phyloP scores from a whole-genome alignment of 139 green algal species.

The Desmodesmus armatus region DNA sequence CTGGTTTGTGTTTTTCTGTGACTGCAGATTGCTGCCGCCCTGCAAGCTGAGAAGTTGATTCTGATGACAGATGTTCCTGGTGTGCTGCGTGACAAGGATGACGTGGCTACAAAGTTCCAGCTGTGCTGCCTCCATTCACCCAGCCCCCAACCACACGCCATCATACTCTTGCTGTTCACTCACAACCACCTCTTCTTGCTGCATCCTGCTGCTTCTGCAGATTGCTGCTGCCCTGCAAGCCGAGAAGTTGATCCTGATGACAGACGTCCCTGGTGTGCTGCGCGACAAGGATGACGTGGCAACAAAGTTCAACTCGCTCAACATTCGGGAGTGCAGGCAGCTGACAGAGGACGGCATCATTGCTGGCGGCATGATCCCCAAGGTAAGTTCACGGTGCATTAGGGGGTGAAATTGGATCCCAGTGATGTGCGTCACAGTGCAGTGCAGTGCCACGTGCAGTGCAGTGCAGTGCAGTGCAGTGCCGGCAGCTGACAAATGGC shows the following conservation, averaged over 20 bases:
- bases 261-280: conserved; percentile 94
- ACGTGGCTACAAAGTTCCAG: conserved; percentile 84
- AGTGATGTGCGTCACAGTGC: conserved; percentile 14
- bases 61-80: conserved; percentile 98
- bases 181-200: not conserved
- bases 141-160: not conserved
- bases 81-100: conserved; percentile 92
- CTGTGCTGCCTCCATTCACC: too few relatives aligned
- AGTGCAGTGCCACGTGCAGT: too few relatives aligned
- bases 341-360: conserved; percentile 95
- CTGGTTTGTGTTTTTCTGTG: too few relatives aligned
- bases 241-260: conserved; percentile 99
- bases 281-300: conserved; percentile 89
- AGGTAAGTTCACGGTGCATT: not conserved
- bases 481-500: too few relatives aligned
- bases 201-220: conserved; percentile 55
- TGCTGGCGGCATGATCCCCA: conserved; percentile 64
- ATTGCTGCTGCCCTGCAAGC: conserved; percentile 92
- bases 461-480: too few relatives aligned
- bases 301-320: conserved; percentile 82
- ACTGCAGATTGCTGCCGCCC: conserved; percentile 90
- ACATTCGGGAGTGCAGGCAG: conserved; percentile 79
- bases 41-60: conserved; percentile 98
- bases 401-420: conserved; percentile 2
- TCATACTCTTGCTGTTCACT: not conserved